phyloP scores from a whole-genome alignment of 1,139 yeast genomes.

The Debaryomycetaceae sp. region DNA sequence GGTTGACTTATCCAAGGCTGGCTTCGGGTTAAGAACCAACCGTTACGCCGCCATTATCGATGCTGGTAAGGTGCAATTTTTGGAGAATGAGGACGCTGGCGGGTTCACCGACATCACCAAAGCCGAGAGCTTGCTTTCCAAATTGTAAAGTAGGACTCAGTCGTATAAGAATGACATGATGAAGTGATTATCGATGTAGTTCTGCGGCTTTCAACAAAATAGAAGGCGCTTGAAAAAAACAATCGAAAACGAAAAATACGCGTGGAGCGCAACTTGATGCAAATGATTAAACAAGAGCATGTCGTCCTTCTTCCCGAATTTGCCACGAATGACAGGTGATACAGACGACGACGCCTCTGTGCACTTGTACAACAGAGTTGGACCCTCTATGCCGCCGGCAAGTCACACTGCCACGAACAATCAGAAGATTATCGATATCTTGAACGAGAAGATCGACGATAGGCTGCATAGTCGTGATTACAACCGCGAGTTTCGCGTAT shows the following conservation, averaged over 20 bases:
- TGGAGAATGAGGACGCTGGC: conserved; percentile 57
- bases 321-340: conserved; percentile 37
- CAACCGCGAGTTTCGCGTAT: conserved; percentile 15
- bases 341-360: conserved; percentile 44
- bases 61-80: conserved; percentile 60
- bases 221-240: no score
- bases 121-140: conserved; percentile 48
- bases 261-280: no score
- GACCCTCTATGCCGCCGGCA: conserved; percentile 35
- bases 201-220: no score
- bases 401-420: conserved; percentile 11
- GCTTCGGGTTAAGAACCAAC: conserved; percentile 62
- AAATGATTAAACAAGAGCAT: no score
- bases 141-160: conserved; percentile 15
- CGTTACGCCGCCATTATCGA: conserved; percentile 67
- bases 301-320: conserved; percentile 22
- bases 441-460: conserved; percentile 10
- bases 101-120: conserved; percentile 60
- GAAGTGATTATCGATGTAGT: no score
- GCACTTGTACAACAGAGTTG: conserved; percentile 34
- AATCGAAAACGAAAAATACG: no score
- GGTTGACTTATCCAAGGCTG: conserved; percentile 47
- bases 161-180: no score
- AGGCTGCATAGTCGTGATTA: conserved; percentile 10
- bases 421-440: conserved; percentile 14